Evolutionary conservation across 495 filamentous ascomycete species (phyloP), one percentile per base, ranked within the genome.

Genomic region (Penicillium silybi): DNA sequence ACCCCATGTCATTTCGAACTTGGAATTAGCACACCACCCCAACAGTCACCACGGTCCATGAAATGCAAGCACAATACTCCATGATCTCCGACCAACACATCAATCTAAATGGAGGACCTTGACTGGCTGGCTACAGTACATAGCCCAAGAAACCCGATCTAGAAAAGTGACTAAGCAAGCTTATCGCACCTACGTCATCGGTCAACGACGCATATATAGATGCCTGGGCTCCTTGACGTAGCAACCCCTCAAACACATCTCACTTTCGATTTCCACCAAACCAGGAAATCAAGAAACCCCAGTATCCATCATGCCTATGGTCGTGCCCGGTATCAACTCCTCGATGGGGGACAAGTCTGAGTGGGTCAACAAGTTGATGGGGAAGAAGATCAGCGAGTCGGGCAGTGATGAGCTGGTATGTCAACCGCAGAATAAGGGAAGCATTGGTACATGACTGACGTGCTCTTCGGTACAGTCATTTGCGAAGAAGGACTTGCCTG

Each of bases 261-360:
- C 16, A 5, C 8, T 32, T 32, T 32, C 29, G 13, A 32, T 3
- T 10, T 32, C 8, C 10, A 3, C 10, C 10, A 32, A 1, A 13
- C 4, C 11, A 11, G 13, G 9, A 32, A 32, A 15, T 1, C 29
- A 13, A 32, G 1, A 11, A 32, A 13, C 29, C 26, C 26, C 26
- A n/a, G 22, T 23, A 9, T n/a, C 18, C 76, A 85, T 61, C 37
- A 92, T 92, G 88, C 88, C 88, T 76, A 87, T 92, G 70, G 84
- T 92, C 62, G 81, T 91, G 16, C 88, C 88, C 13, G 86, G 83
- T 62, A 72, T 90, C 72, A 80, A 75, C 62, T 78, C 74, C 67
- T 64, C 70, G 37, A 57, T 63, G 50, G 74, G 67, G 46, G 74
- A 79, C 61, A 83, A 82, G 54, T 71, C 79, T 35, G 80, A 85